Evolutionary conservation across 1,139 yeast species (phyloP).

Genomic region (Eremothecium coryli): DNA sequence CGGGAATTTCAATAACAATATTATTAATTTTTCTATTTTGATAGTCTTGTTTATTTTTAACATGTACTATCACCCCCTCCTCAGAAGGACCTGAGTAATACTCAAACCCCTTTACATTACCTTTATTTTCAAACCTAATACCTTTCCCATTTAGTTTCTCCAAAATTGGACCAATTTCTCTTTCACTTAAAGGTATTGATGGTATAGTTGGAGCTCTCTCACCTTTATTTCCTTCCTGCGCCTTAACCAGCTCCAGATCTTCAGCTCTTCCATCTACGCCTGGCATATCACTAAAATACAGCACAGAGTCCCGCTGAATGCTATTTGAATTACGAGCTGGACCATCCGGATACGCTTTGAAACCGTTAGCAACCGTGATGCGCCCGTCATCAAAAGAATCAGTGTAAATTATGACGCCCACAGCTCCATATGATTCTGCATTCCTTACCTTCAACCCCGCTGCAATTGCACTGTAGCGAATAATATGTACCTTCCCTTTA

Average conservation of each 20-base stretch:
- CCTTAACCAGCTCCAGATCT: constrained; percentile 34
- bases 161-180: constrained; percentile 35
- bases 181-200: constrained; percentile 35
- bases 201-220: constrained; percentile 41
- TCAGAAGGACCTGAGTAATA: constrained; percentile 37
- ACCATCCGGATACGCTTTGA: constrained; percentile 37
- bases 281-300: constrained; percentile 48
- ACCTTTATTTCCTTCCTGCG: too few relatives aligned
- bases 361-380: constrained; percentile 36
- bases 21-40: constrained; percentile 35
- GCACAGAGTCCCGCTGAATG: constrained; percentile 50
- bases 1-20: constrained; percentile 40
- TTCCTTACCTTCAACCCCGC: constrained; percentile 43
- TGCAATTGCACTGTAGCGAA: constrained; percentile 45
- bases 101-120: constrained; percentile 32
- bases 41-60: constrained; percentile 34
- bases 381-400: constrained; percentile 41
- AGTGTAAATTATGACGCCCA: constrained; percentile 47
- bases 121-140: constrained; percentile 30
- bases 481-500: constrained; percentile 45
- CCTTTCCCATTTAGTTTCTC: constrained; percentile 29
- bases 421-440: constrained; percentile 48
- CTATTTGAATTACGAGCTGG: constrained; percentile 38
- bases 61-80: constrained; percentile 20
- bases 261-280: constrained; percentile 39